Conservation (phyloP, 2,329 filamentous ascomycete genomes). For the Graphium sp. region DNA sequence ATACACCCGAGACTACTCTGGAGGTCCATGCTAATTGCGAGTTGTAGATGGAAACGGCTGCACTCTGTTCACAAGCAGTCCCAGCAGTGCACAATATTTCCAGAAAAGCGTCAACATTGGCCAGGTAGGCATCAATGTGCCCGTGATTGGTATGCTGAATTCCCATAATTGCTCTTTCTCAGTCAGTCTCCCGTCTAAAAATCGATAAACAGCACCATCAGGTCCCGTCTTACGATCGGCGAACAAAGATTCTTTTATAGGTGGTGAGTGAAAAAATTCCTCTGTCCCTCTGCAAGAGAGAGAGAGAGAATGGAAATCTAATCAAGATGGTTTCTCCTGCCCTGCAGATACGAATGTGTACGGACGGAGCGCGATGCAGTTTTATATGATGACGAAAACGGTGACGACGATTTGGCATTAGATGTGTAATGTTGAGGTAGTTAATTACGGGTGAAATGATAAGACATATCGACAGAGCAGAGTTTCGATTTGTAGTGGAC, state of each 20-base stretch:
- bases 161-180: too few species aligned
- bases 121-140: constrained; percentile 11
- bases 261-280: too few species aligned
- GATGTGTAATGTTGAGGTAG: too few species aligned
- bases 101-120: constrained; percentile 10
- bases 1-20: too few species aligned
- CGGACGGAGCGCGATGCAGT: constrained; percentile 7
- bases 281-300: too few species aligned
- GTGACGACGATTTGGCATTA: constrained; percentile 15
- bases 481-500: too few species aligned
- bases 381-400: constrained; percentile 10
- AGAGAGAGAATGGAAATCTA: too few species aligned
- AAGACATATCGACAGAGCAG: too few species aligned
- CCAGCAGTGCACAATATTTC: constrained; percentile 7
- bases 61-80: constrained; percentile 9
- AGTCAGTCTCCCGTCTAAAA: background rate
- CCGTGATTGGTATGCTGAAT: constrained; percentile 7
- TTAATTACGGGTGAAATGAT: too few species aligned
- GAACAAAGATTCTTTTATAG: constrained; percentile 12
- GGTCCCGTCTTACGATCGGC: constrained; percentile 8
- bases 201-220: constrained; percentile 6
- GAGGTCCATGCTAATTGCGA: too few species aligned
- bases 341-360: constrained; percentile 7
- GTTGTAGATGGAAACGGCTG: constrained; percentile 10
- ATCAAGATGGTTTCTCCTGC: too few species aligned